Evolutionary conservation across 73 alveolate genomes (phyloP), one percentile per base, ranked within the genome.

Genomic region (Durusdinium trenchii): DNA sequence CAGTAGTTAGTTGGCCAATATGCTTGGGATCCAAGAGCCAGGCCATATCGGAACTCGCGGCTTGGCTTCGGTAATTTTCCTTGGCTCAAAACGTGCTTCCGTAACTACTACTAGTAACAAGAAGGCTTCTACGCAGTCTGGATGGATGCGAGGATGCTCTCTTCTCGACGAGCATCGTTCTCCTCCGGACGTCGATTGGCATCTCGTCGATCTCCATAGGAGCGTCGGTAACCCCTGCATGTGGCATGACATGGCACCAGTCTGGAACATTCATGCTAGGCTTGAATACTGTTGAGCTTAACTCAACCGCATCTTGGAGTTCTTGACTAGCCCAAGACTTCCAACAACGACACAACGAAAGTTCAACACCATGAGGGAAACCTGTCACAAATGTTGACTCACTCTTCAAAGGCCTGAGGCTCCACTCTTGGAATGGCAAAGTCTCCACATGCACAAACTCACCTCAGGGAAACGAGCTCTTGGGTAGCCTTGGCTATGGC

Each of bases 381-480:
- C n/a, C n/a, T n/a, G n/a, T n/a, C n/a, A n/a, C n/a, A n/a, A n/a
- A n/a, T n/a, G n/a, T n/a, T n/a, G n/a, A n/a, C n/a, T n/a, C n/a
- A n/a, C n/a, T n/a, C n/a, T n/a, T n/a, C n/a, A n/a, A 40, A 26
- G 71, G 94, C 91, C 93, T 73, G 51, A 94, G 71, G 94, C 99
- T 42, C 99, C 99, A 94, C 83, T 94, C 99, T 32, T 73, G 99
- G n/a, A 94, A 94, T 26, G 99, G 99, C 84, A 94, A 7, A 42
- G 99, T 94, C 93, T 94, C 99, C 94, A 94, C 93, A 45, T 94
- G 99, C 2, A 75, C 94, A 50, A 94, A 94, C 84, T 94, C 99
- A 43, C 93, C 93, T 78, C 60, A 9, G 52, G 60, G 12, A 45
- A 28, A 10, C 32, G 54, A 78, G 28, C 94, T 3, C 28, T 64